Base-by-base conservation (phyloP, 129 eudicot species). In the Erigeron canadensis region DNA sequence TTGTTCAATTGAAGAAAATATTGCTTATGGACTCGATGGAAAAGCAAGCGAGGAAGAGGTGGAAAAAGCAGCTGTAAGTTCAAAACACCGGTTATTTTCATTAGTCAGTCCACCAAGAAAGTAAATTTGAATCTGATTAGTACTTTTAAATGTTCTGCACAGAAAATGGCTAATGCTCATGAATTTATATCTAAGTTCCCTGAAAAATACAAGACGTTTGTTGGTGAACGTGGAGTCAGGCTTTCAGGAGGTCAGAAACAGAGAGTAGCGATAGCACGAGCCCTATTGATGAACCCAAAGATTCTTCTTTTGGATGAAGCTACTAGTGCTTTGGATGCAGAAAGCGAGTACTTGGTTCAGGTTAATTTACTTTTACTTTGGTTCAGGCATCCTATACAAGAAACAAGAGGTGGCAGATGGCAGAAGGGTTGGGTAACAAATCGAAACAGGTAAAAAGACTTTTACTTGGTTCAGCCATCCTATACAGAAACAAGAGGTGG, bases 141-240 rank as follows among this genome's bases (percentile, higher is more conserved):
- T 37, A 28, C 5, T 11, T 65, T 56, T 44, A 10, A 18, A 38
- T 41, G 42, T 62, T 47, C 16, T 63, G 58, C 21, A 21, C 83
- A 92, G 98, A 92, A 85, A 89, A 89, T 92, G 98, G 98, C 98
- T 15, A 92, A 92, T 75, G 98, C 98, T 1, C 96, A 89, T 68
- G 98, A 92, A 12, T 92, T 92, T 41, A 63, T 92, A 44, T 85
- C 88, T 5, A 83, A 85, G 69, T 92, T 89, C 75, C 95, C 95
- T 11, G 98, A 92, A 48, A 89, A 89, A 48, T 92, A 89, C 75
- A 81, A 86, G 74, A 92, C 96, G 5, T 76, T 76, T 74, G 98
- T 92, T 74, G 98, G 98, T 50, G 98, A 89, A 82, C 89, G 96
- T 21, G 96, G 98, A 17, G 87, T 92, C 60, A 85, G 95, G 89